Percentiles rank a stretch among this genome's conserved stretches.
Conservation (phyloP, 345 rosid genomes). For the Hibiscus tridactylites region DNA sequence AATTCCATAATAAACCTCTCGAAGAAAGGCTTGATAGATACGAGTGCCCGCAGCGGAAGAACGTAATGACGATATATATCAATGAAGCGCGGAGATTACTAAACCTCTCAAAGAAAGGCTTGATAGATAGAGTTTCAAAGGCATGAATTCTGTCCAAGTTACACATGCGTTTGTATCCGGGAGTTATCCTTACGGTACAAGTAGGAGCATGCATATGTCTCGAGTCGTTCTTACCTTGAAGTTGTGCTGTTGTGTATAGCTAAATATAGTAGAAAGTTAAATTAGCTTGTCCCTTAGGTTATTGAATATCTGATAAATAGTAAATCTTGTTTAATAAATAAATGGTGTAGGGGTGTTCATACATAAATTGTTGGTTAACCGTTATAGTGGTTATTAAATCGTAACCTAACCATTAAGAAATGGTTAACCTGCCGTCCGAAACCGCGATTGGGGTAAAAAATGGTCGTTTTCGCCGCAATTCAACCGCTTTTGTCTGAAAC, state of each 20-base stretch:
- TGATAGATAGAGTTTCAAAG: constrained; percentile 25
- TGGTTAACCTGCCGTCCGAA: too few species aligned
- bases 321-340: not conserved
- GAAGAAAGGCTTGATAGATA: constrained; percentile 42
- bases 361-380: too few species aligned
- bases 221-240: not conserved
- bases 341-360: too few species aligned
- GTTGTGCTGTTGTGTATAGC: not conserved
- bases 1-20: constrained; percentile 71
- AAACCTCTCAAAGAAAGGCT: constrained; percentile 52
- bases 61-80: too few species aligned
- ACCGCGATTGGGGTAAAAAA: too few species aligned
- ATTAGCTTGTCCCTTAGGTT: not conserved
- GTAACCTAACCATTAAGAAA: too few species aligned
- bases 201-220: not conserved
- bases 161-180: not conserved
- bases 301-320: not conserved
- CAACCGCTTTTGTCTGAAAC: too few species aligned
- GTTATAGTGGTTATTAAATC: too few species aligned
- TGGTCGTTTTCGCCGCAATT: too few species aligned
- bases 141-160: not conserved
- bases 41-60: not conserved
- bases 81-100: constrained; percentile 1
- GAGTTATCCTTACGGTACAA: not conserved
- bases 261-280: not conserved